These are phyloP conservation scores for Nakaseomyces sp. DNA, from an alignment of 1,139 yeast genomes.

Conservation along the genomic window DNA sequence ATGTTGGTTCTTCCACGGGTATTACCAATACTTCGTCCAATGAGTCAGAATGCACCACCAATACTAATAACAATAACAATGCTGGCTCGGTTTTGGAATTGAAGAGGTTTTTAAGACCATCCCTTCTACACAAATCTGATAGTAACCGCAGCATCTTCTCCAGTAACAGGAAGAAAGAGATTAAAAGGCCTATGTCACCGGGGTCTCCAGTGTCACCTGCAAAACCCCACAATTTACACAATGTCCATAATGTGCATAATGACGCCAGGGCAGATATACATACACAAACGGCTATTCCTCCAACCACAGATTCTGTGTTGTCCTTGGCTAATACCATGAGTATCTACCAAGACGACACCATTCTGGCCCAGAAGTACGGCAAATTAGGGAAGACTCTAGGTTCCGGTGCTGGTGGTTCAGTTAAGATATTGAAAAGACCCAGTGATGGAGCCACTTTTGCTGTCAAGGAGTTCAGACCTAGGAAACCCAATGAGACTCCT, in stretches of 20 bases:
- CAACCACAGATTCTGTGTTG: conserved; percentile 27
- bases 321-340: conserved; percentile 27
- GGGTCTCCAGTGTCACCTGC: not conserved
- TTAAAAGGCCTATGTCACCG: not conserved
- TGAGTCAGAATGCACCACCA: not conserved
- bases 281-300: conserved; percentile 30
- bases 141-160: conserved; percentile 1
- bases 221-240: conserved; percentile 4
- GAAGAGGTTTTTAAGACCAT: conserved; percentile 49
- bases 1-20: not conserved
- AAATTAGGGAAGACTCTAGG: conserved; percentile 84
- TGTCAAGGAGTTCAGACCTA: conserved; percentile 86
- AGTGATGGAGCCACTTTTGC: conserved; percentile 81
- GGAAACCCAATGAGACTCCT: conserved; percentile 69
- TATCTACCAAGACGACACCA: conserved; percentile 46
- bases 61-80: not conserved
- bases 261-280: conserved; percentile 18
- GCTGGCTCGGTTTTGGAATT: conserved; percentile 56
- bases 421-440: conserved; percentile 69
- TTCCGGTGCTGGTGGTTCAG: conserved; percentile 97
- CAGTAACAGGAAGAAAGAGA: not conserved
- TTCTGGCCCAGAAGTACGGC: conserved; percentile 73
- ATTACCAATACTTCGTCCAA: not conserved
- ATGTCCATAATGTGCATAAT: conserved; percentile 6
- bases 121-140: conserved; percentile 7